phyloP scores from a whole-genome alignment of 495 filamentous ascomycete genomes.

The Penicillium tannophilum region DNA sequence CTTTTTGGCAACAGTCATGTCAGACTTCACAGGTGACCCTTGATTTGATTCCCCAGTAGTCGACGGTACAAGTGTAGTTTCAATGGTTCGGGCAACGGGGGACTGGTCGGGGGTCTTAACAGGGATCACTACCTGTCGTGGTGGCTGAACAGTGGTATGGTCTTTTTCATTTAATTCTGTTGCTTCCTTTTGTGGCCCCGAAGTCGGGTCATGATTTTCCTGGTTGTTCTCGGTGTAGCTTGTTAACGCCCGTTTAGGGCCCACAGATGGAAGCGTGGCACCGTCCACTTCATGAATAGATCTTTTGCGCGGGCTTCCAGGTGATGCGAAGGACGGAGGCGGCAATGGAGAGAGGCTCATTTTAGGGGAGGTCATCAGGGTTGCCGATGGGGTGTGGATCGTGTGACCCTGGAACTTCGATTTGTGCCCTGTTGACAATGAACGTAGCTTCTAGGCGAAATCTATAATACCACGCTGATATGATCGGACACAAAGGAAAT shows the following conservation, averaged over 20 bases:
- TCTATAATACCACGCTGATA: background rate
- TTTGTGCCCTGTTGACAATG: background rate
- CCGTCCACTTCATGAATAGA: constrained; percentile 37
- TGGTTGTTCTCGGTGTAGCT: constrained; percentile 25
- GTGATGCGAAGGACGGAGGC: constrained; percentile 17
- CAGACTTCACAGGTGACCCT: constrained; percentile 11
- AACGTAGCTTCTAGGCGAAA: background rate
- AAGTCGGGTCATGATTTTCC: constrained; percentile 30
- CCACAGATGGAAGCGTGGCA: constrained; percentile 16
- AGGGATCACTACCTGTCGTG: background rate
- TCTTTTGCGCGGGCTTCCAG: constrained; percentile 31
- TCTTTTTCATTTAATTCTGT: background rate
- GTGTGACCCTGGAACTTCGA: background rate
- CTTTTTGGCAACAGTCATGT: constrained; percentile 42
- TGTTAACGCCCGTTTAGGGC: constrained; percentile 19
- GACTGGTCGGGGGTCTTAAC: background rate
- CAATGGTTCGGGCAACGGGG: background rate
- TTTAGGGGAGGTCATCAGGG: constrained; percentile 14
- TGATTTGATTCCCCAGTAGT: background rate
- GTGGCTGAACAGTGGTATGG: background rate
- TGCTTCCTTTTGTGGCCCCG: background rate
- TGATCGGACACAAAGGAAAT: background rate
- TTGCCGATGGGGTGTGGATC: background rate
- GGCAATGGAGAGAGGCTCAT: constrained; percentile 24
- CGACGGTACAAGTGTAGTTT: background rate